Evolutionary conservation across 768 basidiomycete genomes (phyloP).

Genomic region (Boletales sp.): DNA sequence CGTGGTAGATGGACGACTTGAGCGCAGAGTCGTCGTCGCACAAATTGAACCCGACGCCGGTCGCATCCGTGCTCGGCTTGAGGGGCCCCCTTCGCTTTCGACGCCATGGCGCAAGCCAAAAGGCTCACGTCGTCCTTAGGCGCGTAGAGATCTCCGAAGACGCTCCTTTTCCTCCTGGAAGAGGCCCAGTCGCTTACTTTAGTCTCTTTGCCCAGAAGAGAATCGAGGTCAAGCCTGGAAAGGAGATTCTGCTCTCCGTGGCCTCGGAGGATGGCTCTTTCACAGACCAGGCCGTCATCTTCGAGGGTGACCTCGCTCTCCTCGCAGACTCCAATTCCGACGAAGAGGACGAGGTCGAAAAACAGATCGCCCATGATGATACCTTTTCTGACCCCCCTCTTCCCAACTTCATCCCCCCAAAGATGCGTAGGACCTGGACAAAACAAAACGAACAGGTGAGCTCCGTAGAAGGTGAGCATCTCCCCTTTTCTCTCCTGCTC

Average conservation of each 20-base stretch:
- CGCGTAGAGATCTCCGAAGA: slow-evolving; percentile 53
- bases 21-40: slow-evolving; percentile 33
- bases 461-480: slow-evolving; percentile 36
- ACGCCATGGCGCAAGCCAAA: slow-evolving; percentile 62
- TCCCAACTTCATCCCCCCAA: slow-evolving; percentile 51
- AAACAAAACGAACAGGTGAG: slow-evolving; percentile 46
- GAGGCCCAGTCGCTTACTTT: slow-evolving; percentile 46
- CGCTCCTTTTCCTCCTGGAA: slow-evolving; percentile 40
- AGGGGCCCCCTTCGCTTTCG: slow-evolving; percentile 61
- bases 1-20: slow-evolving; percentile 34
- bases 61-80: slow-evolving; percentile 58
- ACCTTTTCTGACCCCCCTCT: slow-evolving; percentile 31
- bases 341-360: slow-evolving; percentile 40
- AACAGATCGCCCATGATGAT: slow-evolving; percentile 40
- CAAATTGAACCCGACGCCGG: slow-evolving; percentile 29
- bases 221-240: slow-evolving; percentile 67
- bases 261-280: slow-evolving; percentile 49
- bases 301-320: slow-evolving; percentile 48
- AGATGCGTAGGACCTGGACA: slow-evolving; percentile 61
- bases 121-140: slow-evolving; percentile 64
- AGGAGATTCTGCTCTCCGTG: slow-evolving; percentile 63
- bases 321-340: slow-evolving; percentile 29
- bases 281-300: slow-evolving; percentile 54
- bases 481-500: background rate
- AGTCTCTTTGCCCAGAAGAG: slow-evolving; percentile 66